phyloP scores from a whole-genome alignment of 345 rosid genomes.

The Citrus cavaleriei region DNA sequence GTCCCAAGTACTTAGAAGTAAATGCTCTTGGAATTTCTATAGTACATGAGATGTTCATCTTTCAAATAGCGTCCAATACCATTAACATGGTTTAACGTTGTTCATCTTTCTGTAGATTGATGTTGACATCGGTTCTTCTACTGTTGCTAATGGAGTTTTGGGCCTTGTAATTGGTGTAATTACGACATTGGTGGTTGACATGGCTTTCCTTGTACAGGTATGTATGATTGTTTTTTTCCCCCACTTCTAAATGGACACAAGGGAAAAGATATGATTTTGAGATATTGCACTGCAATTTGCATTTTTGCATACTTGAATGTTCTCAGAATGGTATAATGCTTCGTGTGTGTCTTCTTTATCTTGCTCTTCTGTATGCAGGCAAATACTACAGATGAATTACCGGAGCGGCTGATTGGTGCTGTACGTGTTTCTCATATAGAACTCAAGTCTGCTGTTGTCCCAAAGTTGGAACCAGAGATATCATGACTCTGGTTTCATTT shows the following conservation, averaged over 20 bases:
- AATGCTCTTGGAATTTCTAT: neutral
- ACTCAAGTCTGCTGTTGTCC: too few relatives aligned
- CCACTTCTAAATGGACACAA: too few relatives aligned
- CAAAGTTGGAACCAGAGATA: conserved; percentile 10
- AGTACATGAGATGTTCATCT: neutral
- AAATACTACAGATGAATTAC: too few relatives aligned
- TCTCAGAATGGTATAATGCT: neutral
- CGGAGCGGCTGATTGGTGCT: too few relatives aligned
- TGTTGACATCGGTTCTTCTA: conserved; percentile 94
- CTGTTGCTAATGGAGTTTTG: conserved; percentile 98
- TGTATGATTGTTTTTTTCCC: too few relatives aligned
- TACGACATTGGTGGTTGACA: conserved; percentile 89
- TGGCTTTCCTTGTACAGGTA: conserved; percentile 98
- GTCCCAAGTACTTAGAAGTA: conserved; percentile 46
- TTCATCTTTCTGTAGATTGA: conserved; percentile 55
- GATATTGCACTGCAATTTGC: neutral
- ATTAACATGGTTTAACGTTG: neutral
- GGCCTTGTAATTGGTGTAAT: conserved; percentile 96
- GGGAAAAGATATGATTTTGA: too few relatives aligned
- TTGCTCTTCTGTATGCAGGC: neutral
- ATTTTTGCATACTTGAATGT: neutral
- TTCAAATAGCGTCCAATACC: neutral
- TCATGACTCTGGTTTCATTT: too few relatives aligned
- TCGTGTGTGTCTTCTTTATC: neutral
- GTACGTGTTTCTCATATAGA: too few relatives aligned